A percentile compares a stretch with the other conserved stretches of the same genome.
Conservation (phyloP, 2,329 filamentous ascomycete species). For the Diaporthe aspalathi region DNA sequence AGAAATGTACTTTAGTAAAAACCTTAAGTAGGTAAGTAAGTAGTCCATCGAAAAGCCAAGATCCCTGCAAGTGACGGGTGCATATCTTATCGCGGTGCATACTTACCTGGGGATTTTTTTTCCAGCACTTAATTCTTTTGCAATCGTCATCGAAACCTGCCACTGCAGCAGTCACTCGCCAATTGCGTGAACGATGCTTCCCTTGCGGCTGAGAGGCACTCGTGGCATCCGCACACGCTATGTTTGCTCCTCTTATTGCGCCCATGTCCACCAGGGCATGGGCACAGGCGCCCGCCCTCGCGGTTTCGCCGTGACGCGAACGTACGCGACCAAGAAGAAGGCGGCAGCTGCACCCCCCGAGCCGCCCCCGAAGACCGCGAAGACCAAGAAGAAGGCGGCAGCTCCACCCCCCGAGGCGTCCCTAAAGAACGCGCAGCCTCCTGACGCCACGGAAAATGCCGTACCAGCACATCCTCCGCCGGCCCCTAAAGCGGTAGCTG, state of each 20-base stretch:
- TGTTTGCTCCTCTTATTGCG: slow-evolving; percentile 21
- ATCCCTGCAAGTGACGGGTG: slow-evolving; percentile 32
- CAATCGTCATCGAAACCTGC: slow-evolving; percentile 13
- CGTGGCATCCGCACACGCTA: slow-evolving; percentile 31
- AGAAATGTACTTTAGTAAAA: too few species aligned
- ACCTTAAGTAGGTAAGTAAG: too few species aligned
- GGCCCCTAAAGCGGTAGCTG: not conserved
- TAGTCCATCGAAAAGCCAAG: not conserved
- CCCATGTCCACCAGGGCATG: slow-evolving; percentile 19
- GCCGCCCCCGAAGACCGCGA: not conserved
- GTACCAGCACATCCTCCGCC: not conserved
- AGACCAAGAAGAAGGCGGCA: slow-evolving; percentile 1
- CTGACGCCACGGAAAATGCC: not conserved
- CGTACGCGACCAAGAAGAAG: slow-evolving; percentile 28
- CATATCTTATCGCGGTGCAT: slow-evolving; percentile 36
- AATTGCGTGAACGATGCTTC: slow-evolving; percentile 36
- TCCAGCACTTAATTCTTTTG: not conserved
- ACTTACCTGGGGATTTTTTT: slow-evolving; percentile 10
- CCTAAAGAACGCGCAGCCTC: not conserved
- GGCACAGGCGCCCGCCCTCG: slow-evolving; percentile 12
- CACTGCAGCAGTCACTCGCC: not conserved
- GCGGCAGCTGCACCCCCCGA: not conserved
- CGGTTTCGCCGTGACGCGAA: not conserved
- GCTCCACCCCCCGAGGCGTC: not conserved
- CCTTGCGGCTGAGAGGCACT: slow-evolving; percentile 33